Conservation (phyloP, 1,284 basidiomycete genomes). For the Malassezia sympodialis region DNA sequence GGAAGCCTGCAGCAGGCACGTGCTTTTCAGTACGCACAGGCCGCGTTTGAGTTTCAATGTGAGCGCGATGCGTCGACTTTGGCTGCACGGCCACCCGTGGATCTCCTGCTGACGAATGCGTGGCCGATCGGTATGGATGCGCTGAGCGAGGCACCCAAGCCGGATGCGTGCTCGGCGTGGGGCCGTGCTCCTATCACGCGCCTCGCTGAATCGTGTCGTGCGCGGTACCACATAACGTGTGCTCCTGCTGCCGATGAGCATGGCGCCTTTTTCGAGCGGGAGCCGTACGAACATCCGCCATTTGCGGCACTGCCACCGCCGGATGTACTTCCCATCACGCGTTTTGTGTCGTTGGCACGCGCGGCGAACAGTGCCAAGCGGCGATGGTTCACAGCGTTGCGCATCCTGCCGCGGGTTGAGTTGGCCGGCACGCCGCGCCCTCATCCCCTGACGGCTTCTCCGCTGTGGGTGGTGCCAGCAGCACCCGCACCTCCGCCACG, state of each 20-base stretch:
- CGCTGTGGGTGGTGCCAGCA: constrained; percentile 2
- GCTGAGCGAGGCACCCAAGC: constrained; percentile 19
- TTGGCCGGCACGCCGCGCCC: neutral
- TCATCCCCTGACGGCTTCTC: constrained; percentile 21
- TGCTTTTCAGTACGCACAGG: neutral
- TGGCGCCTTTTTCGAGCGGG: constrained; percentile 41
- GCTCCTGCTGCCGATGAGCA: constrained; percentile 15
- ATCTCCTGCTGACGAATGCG: constrained; percentile 34
- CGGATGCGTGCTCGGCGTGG: constrained; percentile 28
- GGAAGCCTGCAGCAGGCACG: constrained; percentile 24
- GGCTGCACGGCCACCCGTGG: constrained; percentile 23
- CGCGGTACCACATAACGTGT: constrained; percentile 39
- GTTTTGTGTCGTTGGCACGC: constrained; percentile 35
- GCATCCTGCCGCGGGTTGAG: neutral
- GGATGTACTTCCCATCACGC: constrained; percentile 17
- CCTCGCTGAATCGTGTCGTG: constrained; percentile 21
- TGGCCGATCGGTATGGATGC: constrained; percentile 36
- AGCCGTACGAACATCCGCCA: constrained; percentile 31
- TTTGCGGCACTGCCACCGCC: constrained; percentile 5
- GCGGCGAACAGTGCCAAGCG: constrained; percentile 35
- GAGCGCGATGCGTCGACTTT: constrained; percentile 12
- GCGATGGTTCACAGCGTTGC: constrained; percentile 42
- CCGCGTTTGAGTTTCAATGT: constrained; percentile 10
- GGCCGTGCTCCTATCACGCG: constrained; percentile 29
- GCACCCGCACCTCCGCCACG: neutral